These are phyloP conservation scores for Hyaloperonospora brassicae DNA, from an alignment of 352 stramenopile genomes.

Conservation along the genomic window DNA sequence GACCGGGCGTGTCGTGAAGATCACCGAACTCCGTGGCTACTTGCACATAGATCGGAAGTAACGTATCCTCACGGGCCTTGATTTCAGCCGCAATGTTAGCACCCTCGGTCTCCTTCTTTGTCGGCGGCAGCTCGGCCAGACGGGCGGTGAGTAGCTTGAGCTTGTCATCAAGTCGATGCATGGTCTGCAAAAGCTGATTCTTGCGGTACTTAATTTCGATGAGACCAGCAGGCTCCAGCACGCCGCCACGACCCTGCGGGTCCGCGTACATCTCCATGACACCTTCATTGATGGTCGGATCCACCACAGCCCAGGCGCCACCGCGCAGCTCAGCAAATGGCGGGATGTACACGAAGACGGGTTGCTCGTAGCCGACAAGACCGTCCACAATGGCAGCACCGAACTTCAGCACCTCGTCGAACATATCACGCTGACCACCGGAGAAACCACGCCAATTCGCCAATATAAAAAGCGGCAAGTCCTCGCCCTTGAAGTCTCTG, in stretches of 20 bases:
- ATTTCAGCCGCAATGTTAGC: slow-evolving; percentile 87
- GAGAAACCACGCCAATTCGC: slow-evolving; percentile 99
- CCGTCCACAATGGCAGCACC: slow-evolving; percentile 99
- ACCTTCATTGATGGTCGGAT: slow-evolving; percentile 98
- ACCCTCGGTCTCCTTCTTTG: slow-evolving; percentile 38
- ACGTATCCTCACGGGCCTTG: slow-evolving; percentile 83
- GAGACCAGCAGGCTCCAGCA: slow-evolving; percentile 97
- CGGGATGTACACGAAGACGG: slow-evolving; percentile 99
- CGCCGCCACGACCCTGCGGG: slow-evolving; percentile 89
- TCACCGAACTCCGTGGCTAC: slow-evolving; percentile 99
- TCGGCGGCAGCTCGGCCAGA: slow-evolving; percentile 50
- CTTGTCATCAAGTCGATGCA: slow-evolving; percentile 95
- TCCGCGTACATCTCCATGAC: slow-evolving; percentile 99
- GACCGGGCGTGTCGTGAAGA: slow-evolving; percentile 98
- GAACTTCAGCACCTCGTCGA: slow-evolving; percentile 99
- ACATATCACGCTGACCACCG: slow-evolving; percentile 99
- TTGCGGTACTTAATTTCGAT: slow-evolving; percentile 99
- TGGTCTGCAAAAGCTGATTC: slow-evolving; percentile 94
- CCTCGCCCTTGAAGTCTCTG: slow-evolving; percentile 98
- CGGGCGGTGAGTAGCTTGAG: slow-evolving; percentile 77
- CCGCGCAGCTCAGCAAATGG: slow-evolving; percentile 97
- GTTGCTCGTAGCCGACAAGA: slow-evolving; percentile 98
- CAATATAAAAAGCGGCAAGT: slow-evolving; percentile 99
- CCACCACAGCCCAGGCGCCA: slow-evolving; percentile 98
- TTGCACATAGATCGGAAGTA: slow-evolving; percentile 96